A percentile compares a stretch with the other conserved stretches of the same genome.
Evolutionary conservation across 106 monocot genomes (phyloP).

Genomic region (Amphibolis antarctica): DNA sequence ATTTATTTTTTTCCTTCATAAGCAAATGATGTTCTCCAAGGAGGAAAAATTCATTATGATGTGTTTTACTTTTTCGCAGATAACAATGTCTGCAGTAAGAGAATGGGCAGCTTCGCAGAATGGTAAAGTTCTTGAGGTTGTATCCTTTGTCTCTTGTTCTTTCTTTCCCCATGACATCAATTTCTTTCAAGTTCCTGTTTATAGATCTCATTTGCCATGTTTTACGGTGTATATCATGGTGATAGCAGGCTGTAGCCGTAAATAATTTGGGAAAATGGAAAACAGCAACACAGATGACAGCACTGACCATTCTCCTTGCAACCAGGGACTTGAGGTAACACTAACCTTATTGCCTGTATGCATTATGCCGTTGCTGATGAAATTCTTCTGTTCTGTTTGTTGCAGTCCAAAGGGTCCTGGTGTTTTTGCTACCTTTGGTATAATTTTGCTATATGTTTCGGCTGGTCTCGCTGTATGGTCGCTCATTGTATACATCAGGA

Average conservation of each 20-base stretch:
- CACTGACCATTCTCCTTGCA: conserved; percentile 69
- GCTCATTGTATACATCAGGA: conserved; percentile 67
- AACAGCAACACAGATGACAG: conserved; percentile 90
- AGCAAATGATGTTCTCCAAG: not conserved
- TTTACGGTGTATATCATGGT: not conserved
- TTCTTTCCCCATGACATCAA: not conserved
- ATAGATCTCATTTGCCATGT: not conserved
- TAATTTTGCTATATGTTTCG: conserved; percentile 64
- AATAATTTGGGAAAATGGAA: conserved; percentile 96
- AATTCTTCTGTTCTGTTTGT: not conserved
- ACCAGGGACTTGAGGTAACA: conserved; percentile 65
- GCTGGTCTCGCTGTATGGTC: conserved; percentile 74
- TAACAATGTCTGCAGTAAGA: conserved; percentile 36
- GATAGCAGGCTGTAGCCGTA: conserved; percentile 80
- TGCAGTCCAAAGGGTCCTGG: conserved; percentile 34
- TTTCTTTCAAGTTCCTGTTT: not conserved
- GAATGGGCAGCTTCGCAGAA: conserved; percentile 38
- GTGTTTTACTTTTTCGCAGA: conserved; percentile 8
- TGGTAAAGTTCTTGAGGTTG: conserved; percentile 25
- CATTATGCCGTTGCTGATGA: not conserved
- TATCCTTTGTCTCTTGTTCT: not conserved
- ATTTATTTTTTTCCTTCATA: not conserved
- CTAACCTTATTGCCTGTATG: not conserved
- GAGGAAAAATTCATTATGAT: not conserved
- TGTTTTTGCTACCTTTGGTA: conserved; percentile 44